These are phyloP conservation scores for Apodospora peruviana DNA, from an alignment of 495 filamentous ascomycete genomes.

Conservation along the genomic window DNA sequence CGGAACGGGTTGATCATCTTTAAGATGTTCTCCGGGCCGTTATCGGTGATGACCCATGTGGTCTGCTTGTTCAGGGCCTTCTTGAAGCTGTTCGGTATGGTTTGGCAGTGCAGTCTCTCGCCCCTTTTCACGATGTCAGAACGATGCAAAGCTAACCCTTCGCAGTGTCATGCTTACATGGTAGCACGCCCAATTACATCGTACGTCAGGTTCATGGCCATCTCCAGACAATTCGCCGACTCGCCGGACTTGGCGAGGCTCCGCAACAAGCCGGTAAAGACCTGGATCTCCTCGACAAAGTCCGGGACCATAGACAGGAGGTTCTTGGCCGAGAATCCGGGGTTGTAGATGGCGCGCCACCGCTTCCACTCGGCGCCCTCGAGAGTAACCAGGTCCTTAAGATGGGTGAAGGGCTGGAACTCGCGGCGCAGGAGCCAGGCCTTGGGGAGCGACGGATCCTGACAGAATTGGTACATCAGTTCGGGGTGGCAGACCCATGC, in stretches of 20 bases:
- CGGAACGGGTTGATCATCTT: constrained; percentile 7
- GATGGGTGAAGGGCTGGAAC: constrained; percentile 27
- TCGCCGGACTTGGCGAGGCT: constrained; percentile 23
- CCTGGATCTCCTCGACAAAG: constrained; percentile 34
- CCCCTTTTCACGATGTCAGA: neutral
- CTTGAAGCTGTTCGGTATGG: constrained; percentile 11
- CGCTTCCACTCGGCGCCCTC: constrained; percentile 38
- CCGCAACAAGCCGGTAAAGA: constrained; percentile 29
- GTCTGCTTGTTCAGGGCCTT: constrained; percentile 16
- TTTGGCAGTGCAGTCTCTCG: constrained; percentile 6
- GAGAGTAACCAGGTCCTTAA: constrained; percentile 28
- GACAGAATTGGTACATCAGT: constrained; percentile 29
- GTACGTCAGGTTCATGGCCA: constrained; percentile 30
- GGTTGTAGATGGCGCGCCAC: constrained; percentile 39
- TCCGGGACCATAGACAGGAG: constrained; percentile 33
- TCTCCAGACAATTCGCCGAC: constrained; percentile 28
- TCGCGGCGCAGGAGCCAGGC: constrained; percentile 17
- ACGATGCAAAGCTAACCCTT: neutral
- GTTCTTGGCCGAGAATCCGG: constrained; percentile 38
- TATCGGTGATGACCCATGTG: neutral
- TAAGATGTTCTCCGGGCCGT: neutral
- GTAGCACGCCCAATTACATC: constrained; percentile 40
- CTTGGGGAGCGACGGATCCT: constrained; percentile 30
- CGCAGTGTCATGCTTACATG: too few relatives aligned
- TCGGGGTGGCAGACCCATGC: constrained; percentile 30